Percentiles rank a stretch among this genome's conserved stretches.
phyloP scores from a whole-genome alignment of 108 stramenopile species.

The Nitzschia sp. region DNA sequence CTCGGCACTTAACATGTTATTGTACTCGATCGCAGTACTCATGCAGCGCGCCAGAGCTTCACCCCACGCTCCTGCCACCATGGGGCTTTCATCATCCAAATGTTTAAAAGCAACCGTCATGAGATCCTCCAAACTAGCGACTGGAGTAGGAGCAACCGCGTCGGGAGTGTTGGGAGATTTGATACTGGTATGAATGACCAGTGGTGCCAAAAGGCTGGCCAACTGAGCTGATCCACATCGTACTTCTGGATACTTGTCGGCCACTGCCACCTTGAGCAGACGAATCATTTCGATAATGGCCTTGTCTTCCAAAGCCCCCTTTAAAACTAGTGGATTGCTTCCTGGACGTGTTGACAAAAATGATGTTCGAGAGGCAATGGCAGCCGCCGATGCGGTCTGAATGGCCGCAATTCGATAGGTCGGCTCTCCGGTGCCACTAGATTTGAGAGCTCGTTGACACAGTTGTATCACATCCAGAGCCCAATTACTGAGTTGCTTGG shows the following conservation, averaged over 20 bases:
- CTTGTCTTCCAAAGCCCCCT: slow-evolving; percentile 73
- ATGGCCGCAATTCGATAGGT: slow-evolving; percentile 72
- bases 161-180: slow-evolving; percentile 40
- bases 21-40: slow-evolving; percentile 65
- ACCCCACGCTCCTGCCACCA: slow-evolving; percentile 66
- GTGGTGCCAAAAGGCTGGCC: slow-evolving; percentile 60
- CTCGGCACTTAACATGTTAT: slow-evolving; percentile 34
- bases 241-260: slow-evolving; percentile 81
- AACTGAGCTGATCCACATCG: slow-evolving; percentile 61
- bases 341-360: slow-evolving; percentile 30
- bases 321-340: slow-evolving; percentile 44
- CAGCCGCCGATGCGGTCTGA: slow-evolving; percentile 52
- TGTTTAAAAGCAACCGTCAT: slow-evolving; percentile 67
- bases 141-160: slow-evolving; percentile 28
- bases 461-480: slow-evolving; percentile 69
- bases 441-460: slow-evolving; percentile 66
- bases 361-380: slow-evolving; percentile 63
- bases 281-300: slow-evolving; percentile 67
- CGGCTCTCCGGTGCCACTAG: slow-evolving; percentile 70
- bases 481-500: slow-evolving; percentile 62
- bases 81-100: slow-evolving; percentile 80
- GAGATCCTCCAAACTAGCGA: slow-evolving; percentile 63
- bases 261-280: slow-evolving; percentile 60
- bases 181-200: slow-evolving; percentile 51
- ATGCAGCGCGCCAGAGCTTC: slow-evolving; percentile 75